Evolutionary conservation across 176 grass and related monocot genomes (phyloP).

Genomic region (Ensete glaucum): DNA sequence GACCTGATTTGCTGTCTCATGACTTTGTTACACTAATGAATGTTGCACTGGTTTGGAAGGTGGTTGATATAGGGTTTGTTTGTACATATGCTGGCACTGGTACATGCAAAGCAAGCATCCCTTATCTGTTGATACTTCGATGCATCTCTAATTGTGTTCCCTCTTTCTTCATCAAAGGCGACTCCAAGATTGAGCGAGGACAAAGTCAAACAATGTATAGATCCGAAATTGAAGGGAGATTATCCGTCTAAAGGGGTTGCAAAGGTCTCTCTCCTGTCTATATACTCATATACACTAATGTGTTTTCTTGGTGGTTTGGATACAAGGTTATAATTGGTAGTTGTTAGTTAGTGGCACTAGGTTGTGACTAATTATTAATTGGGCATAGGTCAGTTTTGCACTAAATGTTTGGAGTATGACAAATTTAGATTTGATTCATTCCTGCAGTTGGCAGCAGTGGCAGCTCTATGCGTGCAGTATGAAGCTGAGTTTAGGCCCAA

Average conservation of each 20-base stretch:
- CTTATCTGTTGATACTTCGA: too few species aligned
- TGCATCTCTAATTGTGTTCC: too few species aligned
- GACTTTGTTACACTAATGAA: too few species aligned
- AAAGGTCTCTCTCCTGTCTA: not conserved
- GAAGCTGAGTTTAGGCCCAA: constrained; percentile 12
- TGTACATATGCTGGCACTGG: not conserved
- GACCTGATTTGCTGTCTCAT: too few species aligned
- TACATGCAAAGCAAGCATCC: too few species aligned
- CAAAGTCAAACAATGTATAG: constrained; percentile 4
- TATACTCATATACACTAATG: not conserved
- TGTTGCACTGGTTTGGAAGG: too few species aligned
- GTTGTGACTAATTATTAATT: not conserved
- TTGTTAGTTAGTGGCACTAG: too few species aligned
- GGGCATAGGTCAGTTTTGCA: not conserved
- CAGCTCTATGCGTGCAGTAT: constrained; percentile 6
- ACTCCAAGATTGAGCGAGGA: constrained; percentile 9
- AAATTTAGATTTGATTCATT: not conserved
- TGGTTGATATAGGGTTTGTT: not conserved
- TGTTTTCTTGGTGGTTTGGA: not conserved
- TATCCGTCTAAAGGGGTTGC: constrained; percentile 3
- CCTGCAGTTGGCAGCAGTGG: constrained; percentile 6
- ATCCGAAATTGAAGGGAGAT: constrained; percentile 4
- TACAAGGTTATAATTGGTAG: not conserved
- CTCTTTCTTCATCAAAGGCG: not conserved
- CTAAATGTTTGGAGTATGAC: not conserved